phyloP scores from a whole-genome alignment of 192 early-diverging fungal species.

The Thamnidium elegans region DNA sequence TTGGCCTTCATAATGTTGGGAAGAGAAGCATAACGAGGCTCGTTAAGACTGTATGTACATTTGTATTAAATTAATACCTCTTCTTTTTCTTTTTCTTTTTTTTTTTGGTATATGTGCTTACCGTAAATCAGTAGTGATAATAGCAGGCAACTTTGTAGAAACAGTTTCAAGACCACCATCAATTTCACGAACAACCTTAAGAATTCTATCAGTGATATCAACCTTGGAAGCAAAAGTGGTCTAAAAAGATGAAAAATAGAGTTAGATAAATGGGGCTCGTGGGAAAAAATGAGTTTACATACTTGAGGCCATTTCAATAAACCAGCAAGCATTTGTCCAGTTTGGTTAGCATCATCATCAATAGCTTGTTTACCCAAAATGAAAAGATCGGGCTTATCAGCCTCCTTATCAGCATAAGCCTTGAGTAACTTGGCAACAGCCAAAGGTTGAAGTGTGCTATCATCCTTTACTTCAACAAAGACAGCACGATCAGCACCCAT shows the following conservation, averaged over 20 bases:
- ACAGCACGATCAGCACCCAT: constrained; percentile 97
- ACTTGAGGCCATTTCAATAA: constrained; percentile 91
- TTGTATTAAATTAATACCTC: not conserved
- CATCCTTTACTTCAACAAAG: constrained; percentile 82
- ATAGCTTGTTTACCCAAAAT: constrained; percentile 99
- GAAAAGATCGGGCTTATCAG: constrained; percentile 81
- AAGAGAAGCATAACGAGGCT: constrained; percentile 93
- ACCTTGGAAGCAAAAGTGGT: constrained; percentile 97
- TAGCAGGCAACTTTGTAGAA: constrained; percentile 76
- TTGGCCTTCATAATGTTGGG: constrained; percentile 99
- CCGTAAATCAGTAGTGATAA: constrained; percentile 94
- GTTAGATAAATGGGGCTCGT: constrained; percentile 4
- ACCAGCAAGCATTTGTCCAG: constrained; percentile 98
- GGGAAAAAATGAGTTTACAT: constrained; percentile 15
- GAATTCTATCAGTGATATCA: constrained; percentile 61
- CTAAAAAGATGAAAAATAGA: constrained; percentile 43
- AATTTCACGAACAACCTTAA: constrained; percentile 92
- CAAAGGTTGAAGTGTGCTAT: constrained; percentile 74
- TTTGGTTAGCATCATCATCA: constrained; percentile 97
- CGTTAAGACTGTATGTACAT: constrained; percentile 67
- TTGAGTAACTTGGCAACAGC: constrained; percentile 92
- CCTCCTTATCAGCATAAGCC: constrained; percentile 81
- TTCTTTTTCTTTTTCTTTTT: not conserved
- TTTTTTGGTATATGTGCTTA: constrained; percentile 21
- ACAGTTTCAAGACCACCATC: constrained; percentile 97